These are phyloP conservation scores for Neurospora pannonica DNA, from an alignment of 495 filamentous ascomycete species.

Conservation along the genomic window DNA sequence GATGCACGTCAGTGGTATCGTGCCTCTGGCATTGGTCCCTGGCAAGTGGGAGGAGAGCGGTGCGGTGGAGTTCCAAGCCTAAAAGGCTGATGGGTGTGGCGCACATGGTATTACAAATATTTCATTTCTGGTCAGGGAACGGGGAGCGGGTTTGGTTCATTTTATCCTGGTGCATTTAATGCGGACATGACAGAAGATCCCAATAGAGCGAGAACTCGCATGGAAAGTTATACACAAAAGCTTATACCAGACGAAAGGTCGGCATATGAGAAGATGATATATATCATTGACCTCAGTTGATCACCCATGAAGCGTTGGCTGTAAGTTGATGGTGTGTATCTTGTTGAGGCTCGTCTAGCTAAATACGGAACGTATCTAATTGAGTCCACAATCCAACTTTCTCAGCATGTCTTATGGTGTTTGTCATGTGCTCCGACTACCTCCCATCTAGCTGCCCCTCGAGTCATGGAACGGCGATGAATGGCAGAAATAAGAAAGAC, in stretches of 20 bases:
- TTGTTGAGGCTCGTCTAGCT: not conserved
- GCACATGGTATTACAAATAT: constrained; percentile 3
- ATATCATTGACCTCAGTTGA: not conserved
- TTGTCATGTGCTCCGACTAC: not conserved
- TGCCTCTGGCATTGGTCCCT: constrained; percentile 52
- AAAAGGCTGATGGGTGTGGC: constrained; percentile 8
- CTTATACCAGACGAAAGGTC: not conserved
- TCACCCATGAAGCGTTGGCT: not conserved
- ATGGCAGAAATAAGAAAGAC: not conserved
- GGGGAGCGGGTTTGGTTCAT: constrained; percentile 1
- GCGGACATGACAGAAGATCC: not conserved
- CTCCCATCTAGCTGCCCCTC: too few species aligned
- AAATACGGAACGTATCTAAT: not conserved
- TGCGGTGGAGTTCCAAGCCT: constrained; percentile 45
- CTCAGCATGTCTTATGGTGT: not conserved
- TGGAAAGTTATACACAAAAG: not conserved
- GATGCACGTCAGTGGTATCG: constrained; percentile 70
- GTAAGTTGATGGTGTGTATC: not conserved
- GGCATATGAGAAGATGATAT: not conserved
- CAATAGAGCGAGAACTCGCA: not conserved
- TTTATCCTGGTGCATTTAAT: not conserved
- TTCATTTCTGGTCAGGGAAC: constrained; percentile 1
- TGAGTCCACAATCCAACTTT: not conserved
- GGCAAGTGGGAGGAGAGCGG: constrained; percentile 43
- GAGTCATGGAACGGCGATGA: not conserved